Conservation (phyloP, 148 eudicot species). For the Simmondsia chinensis region DNA sequence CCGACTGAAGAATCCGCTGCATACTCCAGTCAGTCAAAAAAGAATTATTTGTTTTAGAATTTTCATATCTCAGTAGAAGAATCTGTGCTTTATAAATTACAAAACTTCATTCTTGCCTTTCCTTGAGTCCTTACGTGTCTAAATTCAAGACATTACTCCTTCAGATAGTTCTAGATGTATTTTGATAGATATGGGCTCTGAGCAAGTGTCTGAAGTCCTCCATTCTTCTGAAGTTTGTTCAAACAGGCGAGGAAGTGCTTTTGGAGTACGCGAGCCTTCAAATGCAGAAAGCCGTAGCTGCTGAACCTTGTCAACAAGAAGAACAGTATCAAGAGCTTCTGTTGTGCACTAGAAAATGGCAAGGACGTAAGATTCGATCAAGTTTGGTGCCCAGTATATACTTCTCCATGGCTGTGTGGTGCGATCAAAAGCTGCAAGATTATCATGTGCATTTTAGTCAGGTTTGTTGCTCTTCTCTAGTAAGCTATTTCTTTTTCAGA, state of each 20-base stretch:
- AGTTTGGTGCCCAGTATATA: conserved; percentile 54
- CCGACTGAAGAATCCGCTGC: no score
- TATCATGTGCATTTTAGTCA: conserved; percentile 71
- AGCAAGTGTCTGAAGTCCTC: conserved; percentile 1
- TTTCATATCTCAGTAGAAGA: no score
- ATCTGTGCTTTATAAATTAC: no score
- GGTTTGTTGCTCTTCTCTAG: conserved; percentile 32
- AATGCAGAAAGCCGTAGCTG: conserved; percentile 40
- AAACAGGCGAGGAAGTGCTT: conserved; percentile 51
- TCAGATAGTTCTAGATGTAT: no score
- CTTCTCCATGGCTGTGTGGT: conserved; percentile 59
- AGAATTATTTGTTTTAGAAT: no score
- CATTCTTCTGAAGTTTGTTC: conserved; percentile 49
- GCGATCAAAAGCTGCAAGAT: conserved; percentile 57
- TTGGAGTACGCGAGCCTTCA: conserved; percentile 48
- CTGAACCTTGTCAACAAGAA: conserved; percentile 23
- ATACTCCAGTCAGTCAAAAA: no score
- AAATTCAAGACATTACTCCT: no score
- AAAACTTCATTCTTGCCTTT: no score
- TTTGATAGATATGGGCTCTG: no score
- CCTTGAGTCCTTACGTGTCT: no score
- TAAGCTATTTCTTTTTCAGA: no score
- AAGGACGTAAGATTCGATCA: conserved; percentile 27
- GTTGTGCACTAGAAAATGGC: conserved; percentile 33
- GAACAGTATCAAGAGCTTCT: conserved; percentile 33